Evolutionary conservation across 768 basidiomycete genomes (phyloP).

Genomic region (Russula dissimulans): DNA sequence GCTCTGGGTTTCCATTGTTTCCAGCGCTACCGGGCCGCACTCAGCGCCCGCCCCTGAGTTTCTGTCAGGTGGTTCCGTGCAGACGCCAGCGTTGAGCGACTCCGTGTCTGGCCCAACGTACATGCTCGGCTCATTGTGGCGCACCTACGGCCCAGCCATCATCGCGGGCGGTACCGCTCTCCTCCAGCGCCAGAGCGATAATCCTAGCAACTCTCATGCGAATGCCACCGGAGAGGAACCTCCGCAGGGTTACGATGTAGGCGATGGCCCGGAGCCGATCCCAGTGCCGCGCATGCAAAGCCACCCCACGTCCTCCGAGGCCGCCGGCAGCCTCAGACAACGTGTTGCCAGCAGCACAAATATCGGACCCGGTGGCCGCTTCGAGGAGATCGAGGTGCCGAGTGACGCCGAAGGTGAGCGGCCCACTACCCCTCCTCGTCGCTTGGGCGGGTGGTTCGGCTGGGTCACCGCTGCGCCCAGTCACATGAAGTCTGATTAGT

Average conservation of each 20-base stretch:
- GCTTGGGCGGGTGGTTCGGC: constrained; percentile 16
- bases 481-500: constrained; percentile 6
- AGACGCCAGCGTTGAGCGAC: constrained; percentile 40
- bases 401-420: constrained; percentile 58
- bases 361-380: constrained; percentile 31
- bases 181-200: constrained; percentile 42
- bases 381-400: constrained; percentile 65
- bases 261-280: constrained; percentile 1
- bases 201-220: constrained; percentile 23
- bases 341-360: constrained; percentile 5
- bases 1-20: constrained; percentile 56
- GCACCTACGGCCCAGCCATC: constrained; percentile 66
- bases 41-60: constrained; percentile 19
- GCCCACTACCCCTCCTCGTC: background rate
- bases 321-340: constrained; percentile 11
- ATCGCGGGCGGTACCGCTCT: constrained; percentile 59
- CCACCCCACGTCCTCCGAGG: constrained; percentile 33
- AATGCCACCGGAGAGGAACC: background rate
- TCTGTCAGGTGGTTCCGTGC: constrained; percentile 21
- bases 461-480: constrained; percentile 8
- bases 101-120: constrained; percentile 57
- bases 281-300: constrained; percentile 35
- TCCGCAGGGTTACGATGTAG: constrained; percentile 13
- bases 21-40: constrained; percentile 39
- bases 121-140: constrained; percentile 61